A percentile compares a stretch with the other conserved stretches of the same genome.
These are phyloP conservation scores for Barnettozyma vustinii DNA, from an alignment of 805 yeast genomes.

Conservation along the genomic window DNA sequence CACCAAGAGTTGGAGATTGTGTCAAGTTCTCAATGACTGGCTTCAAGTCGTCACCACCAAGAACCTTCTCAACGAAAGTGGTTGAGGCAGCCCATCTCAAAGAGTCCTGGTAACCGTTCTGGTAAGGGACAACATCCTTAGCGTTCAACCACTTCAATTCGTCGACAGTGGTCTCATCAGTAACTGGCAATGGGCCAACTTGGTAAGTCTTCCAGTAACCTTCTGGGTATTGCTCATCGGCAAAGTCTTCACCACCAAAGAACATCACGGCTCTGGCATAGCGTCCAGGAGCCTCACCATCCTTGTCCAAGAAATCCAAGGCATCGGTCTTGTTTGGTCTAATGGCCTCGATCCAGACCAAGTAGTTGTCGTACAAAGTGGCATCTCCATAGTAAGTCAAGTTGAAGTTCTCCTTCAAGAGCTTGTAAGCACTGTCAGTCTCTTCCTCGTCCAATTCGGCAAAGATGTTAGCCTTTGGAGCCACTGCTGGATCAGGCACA, in stretches of 20 bases:
- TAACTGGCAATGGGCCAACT: conserved; percentile 20
- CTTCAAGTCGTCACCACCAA: conserved; percentile 7
- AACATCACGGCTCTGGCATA: conserved; percentile 20
- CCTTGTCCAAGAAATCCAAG: conserved; percentile 18
- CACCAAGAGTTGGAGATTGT: conserved; percentile 13
- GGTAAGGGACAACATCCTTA: conserved; percentile 17
- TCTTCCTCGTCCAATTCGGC: conserved; percentile 20
- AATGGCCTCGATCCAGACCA: conserved; percentile 22
- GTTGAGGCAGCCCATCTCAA: conserved; percentile 11
- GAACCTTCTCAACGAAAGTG: conserved; percentile 8
- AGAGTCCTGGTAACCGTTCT: conserved; percentile 18
- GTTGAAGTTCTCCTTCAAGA: conserved; percentile 16
- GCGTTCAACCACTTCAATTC: conserved; percentile 17
- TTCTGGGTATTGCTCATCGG: conserved; percentile 17
- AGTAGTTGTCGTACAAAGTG: conserved; percentile 20
- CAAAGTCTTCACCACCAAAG: conserved; percentile 22
- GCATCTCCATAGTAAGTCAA: conserved; percentile 18
- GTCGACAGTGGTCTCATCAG: conserved; percentile 9
- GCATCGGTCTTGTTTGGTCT: conserved; percentile 27
- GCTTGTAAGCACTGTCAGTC: conserved; percentile 12
- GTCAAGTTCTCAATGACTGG: conserved; percentile 17
- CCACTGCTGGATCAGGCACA: conserved; percentile 11
- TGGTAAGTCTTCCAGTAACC: conserved; percentile 24
- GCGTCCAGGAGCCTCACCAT: conserved; percentile 19
- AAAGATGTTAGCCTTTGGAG: conserved; percentile 21